Evolutionary conservation across 2,329 filamentous ascomycete species (phyloP).

Genomic region (Epichloe bromicola): DNA sequence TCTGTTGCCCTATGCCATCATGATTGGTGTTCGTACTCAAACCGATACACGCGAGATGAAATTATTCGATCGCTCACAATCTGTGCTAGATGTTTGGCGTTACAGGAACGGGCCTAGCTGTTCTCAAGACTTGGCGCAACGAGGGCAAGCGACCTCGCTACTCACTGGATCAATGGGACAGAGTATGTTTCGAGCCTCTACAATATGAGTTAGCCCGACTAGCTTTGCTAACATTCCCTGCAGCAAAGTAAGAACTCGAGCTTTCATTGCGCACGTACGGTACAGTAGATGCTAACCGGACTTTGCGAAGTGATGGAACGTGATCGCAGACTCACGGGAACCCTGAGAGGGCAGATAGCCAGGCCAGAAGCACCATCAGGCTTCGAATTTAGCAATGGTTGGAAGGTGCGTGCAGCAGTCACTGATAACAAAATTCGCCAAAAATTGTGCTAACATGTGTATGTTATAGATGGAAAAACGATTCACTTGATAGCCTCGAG

Average conservation of each 20-base stretch:
- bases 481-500: slow-evolving; percentile 24
- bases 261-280: background rate
- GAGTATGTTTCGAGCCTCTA: slow-evolving; percentile 26
- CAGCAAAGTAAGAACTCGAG: slow-evolving; percentile 39
- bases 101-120: slow-evolving; percentile 44
- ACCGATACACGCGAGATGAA: slow-evolving; percentile 3
- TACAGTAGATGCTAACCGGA: slow-evolving; percentile 3
- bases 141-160: slow-evolving; percentile 48
- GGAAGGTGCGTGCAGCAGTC: slow-evolving; percentile 36
- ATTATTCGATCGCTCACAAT: background rate
- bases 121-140: slow-evolving; percentile 44
- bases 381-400: slow-evolving; percentile 50
- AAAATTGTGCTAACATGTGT: slow-evolving; percentile 2
- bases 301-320: slow-evolving; percentile 49
- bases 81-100: slow-evolving; percentile 48
- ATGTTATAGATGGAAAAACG: slow-evolving; percentile 38
- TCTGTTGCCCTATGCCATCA: slow-evolving; percentile 51
- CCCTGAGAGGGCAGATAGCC: slow-evolving; percentile 44
- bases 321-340: slow-evolving; percentile 47
- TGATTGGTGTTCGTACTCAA: slow-evolving; percentile 38
- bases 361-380: slow-evolving; percentile 40
- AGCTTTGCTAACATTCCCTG: slow-evolving; percentile 16
- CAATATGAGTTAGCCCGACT: background rate
- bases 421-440: background rate
- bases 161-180: slow-evolving; percentile 51